phyloP scores from a whole-genome alignment of 768 basidiomycete genomes.

The Leccinum sublutescens region DNA sequence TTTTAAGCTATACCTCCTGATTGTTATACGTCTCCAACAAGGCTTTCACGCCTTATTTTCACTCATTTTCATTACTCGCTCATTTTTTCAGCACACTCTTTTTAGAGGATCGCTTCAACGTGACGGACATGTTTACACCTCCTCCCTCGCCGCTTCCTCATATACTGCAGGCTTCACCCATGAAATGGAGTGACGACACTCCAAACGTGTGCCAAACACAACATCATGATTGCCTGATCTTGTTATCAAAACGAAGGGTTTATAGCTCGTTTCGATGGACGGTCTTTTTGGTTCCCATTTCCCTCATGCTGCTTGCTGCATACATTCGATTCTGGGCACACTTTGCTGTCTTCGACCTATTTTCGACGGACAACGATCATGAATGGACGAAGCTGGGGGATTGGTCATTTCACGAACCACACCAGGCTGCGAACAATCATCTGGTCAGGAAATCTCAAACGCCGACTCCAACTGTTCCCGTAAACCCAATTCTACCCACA shows the following conservation, averaged over 20 bases:
- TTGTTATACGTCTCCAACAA: background rate
- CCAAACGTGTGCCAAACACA: slow-evolving; percentile 6
- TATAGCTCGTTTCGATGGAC: slow-evolving; percentile 43
- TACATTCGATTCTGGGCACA: slow-evolving; percentile 52
- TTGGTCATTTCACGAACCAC: slow-evolving; percentile 46
- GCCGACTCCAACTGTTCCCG: slow-evolving; percentile 26
- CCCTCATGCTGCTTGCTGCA: slow-evolving; percentile 52
- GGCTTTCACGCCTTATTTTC: slow-evolving; percentile 14
- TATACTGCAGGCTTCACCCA: slow-evolving; percentile 7
- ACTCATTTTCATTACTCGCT: slow-evolving; percentile 20
- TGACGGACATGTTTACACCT: slow-evolving; percentile 39
- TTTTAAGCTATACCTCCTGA: background rate
- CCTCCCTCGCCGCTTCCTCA: slow-evolving; percentile 41
- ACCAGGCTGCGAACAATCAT: slow-evolving; percentile 22
- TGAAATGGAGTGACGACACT: background rate
- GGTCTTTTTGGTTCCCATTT: slow-evolving; percentile 54
- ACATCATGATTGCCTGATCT: background rate
- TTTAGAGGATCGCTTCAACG: slow-evolving; percentile 13
- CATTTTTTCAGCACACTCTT: slow-evolving; percentile 30
- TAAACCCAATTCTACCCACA: slow-evolving; percentile 53
- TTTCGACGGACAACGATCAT: slow-evolving; percentile 27
- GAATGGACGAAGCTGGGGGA: slow-evolving; percentile 28
- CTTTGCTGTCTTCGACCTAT: slow-evolving; percentile 44
- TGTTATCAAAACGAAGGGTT: slow-evolving; percentile 36
- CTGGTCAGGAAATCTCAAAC: slow-evolving; percentile 19